Conservation (phyloP, 1,284 basidiomycete genomes). For the Rhodotorula glutinis region DNA sequence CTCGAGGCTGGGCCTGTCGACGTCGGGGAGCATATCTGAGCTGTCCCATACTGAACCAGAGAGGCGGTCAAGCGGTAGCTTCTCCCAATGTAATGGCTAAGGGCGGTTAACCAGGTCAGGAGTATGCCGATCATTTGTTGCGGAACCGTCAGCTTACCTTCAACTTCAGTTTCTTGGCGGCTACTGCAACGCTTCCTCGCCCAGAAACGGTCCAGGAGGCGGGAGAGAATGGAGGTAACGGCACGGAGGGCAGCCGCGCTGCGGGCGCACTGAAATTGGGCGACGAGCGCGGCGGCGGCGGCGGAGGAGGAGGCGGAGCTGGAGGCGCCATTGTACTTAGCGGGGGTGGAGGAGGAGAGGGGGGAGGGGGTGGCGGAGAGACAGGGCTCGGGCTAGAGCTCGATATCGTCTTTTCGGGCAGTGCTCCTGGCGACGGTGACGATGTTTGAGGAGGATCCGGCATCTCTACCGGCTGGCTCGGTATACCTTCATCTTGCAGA, state of each 20-base stretch:
- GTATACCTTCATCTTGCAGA: no score
- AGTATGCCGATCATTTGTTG: no score
- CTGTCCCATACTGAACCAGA: conserved; percentile 58
- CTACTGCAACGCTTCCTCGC: no score
- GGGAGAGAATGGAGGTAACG: no score
- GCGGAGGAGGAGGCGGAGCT: conserved; percentile 15
- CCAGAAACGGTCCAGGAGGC: no score
- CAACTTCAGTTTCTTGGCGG: conserved; percentile 62
- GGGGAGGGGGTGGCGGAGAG: conserved; percentile 16
- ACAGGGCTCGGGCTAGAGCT: conserved; percentile 46
- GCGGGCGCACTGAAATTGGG: conserved; percentile 7
- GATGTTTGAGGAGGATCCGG: no score
- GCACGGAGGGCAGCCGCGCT: background rate
- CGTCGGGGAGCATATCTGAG: background rate
- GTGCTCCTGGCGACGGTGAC: no score
- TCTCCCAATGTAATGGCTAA: conserved; percentile 85
- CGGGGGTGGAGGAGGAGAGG: background rate
- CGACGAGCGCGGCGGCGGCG: conserved; percentile 34
- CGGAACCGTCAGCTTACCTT: conserved; percentile 47
- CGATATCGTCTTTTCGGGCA: conserved; percentile 55
- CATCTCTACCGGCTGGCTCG: no score
- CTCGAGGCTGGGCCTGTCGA: no score
- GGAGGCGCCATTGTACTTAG: conserved; percentile 24
- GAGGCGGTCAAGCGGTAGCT: conserved; percentile 56
- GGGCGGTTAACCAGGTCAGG: background rate